Base-by-base conservation (phyloP, 176 grass and related monocot species). In the Carex kokanica region DNA sequence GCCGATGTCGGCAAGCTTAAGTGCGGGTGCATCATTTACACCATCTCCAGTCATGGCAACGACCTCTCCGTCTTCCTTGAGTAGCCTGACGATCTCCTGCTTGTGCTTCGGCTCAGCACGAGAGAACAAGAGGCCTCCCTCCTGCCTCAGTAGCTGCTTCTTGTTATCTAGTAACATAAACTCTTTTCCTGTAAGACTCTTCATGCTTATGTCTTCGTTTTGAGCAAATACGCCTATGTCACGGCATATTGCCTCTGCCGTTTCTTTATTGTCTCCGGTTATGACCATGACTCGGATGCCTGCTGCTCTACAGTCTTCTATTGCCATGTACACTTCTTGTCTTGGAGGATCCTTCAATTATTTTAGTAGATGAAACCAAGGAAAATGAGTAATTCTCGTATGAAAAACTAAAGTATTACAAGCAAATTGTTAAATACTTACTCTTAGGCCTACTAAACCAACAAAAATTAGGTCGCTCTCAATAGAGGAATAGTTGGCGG, bases 11-110 rank as follows among this genome's bases (percentile, higher is more conserved):
- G 96, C 96, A 72, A 99, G 77, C 83, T 99, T 99, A 21, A 99
- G 83, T 43, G 96, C 96, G 60, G 96, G 96, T 16, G 96, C 96
- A 85, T 99, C 96, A 75, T 99, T 99, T 83, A 99, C 93, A 74
- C 96, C 96, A 86, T 99, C 96, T 73, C 96, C 96, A 79, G 96
- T 99, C 96, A 99, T 99, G 38, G 96, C 93, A 67, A 99, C 96
- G 34, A 99, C 93, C 80, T 99, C 96, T 67, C 93, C 96, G 27
- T 99, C 93, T 91, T 99, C 93, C 88, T 95, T 99, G 71, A 99
- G 57, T 81, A 99, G 78, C 20, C 93, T 92, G 63, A 99, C 96
- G 31, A 99, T 95, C 84, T 99, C 93, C 89, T 99, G 96, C 78
- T 99, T 99, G 86, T 99, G 96, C 86, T 89, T 99, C 4, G 96